phyloP scores from a whole-genome alignment of 305 asterid species.

The Petunia hybrid region DNA sequence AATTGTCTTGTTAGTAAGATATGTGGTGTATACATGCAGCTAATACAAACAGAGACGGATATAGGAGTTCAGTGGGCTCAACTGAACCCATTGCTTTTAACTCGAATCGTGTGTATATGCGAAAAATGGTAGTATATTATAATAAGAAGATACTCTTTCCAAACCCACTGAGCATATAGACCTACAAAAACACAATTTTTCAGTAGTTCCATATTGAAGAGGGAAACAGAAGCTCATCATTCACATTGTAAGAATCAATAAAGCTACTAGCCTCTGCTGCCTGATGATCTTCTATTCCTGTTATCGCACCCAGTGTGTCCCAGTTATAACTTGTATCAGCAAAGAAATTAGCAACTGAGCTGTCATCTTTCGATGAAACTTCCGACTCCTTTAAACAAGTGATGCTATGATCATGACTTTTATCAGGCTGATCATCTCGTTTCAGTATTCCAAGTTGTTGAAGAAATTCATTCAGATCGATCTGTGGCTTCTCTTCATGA shows the following conservation, averaged over 20 bases:
- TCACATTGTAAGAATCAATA: conserved; percentile 52
- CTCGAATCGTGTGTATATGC: too few species aligned
- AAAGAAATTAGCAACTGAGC: conserved; percentile 37
- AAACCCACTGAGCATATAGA: not conserved
- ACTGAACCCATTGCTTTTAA: too few species aligned
- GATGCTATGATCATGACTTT: conserved; percentile 41
- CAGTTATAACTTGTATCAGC: conserved; percentile 69
- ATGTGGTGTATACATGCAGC: too few species aligned
- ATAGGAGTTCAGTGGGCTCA: too few species aligned
- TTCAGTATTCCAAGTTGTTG: conserved; percentile 85
- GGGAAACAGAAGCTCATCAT: conserved; percentile 68
- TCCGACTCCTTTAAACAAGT: conserved; percentile 51
- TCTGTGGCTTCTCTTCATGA: conserved; percentile 79
- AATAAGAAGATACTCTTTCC: too few species aligned
- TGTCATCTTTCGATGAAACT: conserved; percentile 45
- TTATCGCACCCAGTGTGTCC: conserved; percentile 72
- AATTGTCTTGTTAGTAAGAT: not conserved
- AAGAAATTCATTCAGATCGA: conserved; percentile 91
- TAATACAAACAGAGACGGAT: too few species aligned
- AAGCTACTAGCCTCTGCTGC: conserved; percentile 54
- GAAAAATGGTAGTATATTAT: too few species aligned
- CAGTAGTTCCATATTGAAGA: conserved; percentile 82
- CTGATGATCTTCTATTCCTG: conserved; percentile 62
- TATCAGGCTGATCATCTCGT: conserved; percentile 46
- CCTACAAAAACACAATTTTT: not conserved